Conservation (phyloP, 1,284 basidiomycete species). For the Laetiporus sulphureus region DNA sequence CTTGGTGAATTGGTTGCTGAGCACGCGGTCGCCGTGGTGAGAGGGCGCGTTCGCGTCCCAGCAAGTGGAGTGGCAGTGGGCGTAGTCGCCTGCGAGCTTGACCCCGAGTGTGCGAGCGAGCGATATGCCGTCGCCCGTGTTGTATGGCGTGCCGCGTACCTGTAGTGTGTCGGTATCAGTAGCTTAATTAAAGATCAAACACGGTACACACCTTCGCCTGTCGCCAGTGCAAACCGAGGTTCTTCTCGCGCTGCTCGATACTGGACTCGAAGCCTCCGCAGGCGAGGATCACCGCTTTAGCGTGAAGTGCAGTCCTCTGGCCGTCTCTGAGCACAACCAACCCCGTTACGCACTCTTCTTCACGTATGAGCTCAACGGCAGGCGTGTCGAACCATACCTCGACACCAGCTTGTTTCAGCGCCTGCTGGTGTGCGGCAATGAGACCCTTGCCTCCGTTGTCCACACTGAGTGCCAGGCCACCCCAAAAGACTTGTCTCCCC, state of each 20-base stretch:
- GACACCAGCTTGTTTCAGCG: constrained; percentile 42
- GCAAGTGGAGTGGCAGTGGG: constrained; percentile 59
- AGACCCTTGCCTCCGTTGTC: constrained; percentile 61
- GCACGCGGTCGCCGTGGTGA: constrained; percentile 43
- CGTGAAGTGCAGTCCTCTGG: constrained; percentile 27
- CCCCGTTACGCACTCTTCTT: constrained; percentile 35
- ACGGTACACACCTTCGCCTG: constrained; percentile 41
- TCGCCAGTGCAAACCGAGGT: constrained; percentile 51
- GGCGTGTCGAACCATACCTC: constrained; percentile 49
- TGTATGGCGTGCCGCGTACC: constrained; percentile 66
- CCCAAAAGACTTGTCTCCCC: constrained; percentile 62
- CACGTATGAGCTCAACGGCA: constrained; percentile 35
- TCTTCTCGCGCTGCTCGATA: constrained; percentile 38
- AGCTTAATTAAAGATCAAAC: neutral
- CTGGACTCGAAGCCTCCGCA: constrained; percentile 62
- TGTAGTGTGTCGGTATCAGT: constrained; percentile 16
- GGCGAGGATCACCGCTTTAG: constrained; percentile 48
- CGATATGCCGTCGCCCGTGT: constrained; percentile 54
- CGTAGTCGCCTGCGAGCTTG: constrained; percentile 51
- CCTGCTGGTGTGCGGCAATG: constrained; percentile 48
- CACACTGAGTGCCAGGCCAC: constrained; percentile 54
- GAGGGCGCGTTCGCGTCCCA: constrained; percentile 60
- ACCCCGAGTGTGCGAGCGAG: constrained; percentile 48
- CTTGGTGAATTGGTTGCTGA: constrained; percentile 67
- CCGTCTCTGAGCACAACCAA: constrained; percentile 36